phyloP scores from a whole-genome alignment of 257 asterid species.

The Solanum sitiens region DNA sequence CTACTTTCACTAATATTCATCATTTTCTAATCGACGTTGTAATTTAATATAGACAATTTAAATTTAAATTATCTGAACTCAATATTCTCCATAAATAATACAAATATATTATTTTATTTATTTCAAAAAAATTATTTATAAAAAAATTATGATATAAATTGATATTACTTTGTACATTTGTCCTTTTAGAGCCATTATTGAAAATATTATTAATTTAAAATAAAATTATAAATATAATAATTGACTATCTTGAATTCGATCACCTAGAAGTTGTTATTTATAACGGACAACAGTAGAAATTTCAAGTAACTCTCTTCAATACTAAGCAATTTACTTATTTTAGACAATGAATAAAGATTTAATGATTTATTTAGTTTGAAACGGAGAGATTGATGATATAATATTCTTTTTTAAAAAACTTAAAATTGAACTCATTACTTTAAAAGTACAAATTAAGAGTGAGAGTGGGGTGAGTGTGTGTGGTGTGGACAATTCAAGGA shows the following conservation, averaged over 20 bases:
- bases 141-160: too few relatives aligned
- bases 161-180: not conserved
- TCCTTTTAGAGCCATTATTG: not conserved
- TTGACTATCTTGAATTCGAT: not conserved
- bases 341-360: too few relatives aligned
- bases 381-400: too few relatives aligned
- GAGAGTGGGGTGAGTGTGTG: not conserved
- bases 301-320: not conserved
- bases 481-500: not conserved
- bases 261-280: not conserved
- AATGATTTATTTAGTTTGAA: too few relatives aligned
- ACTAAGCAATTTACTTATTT: too few relatives aligned
- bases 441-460: not conserved
- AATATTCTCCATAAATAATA: not conserved
- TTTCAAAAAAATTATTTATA: not conserved
- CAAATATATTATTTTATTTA: not conserved
- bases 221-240: too few relatives aligned
- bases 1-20: not conserved
- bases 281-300: not conserved
- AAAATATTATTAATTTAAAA: too few relatives aligned
- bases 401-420: too few relatives aligned
- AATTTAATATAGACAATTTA: too few relatives aligned
- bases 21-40: not conserved
- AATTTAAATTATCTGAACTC: not conserved
- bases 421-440: not conserved